Percentiles rank a stretch among this genome's conserved stretches.
Evolutionary conservation across 768 basidiomycete genomes (phyloP).

Genomic region (Tulasnella sp.): DNA sequence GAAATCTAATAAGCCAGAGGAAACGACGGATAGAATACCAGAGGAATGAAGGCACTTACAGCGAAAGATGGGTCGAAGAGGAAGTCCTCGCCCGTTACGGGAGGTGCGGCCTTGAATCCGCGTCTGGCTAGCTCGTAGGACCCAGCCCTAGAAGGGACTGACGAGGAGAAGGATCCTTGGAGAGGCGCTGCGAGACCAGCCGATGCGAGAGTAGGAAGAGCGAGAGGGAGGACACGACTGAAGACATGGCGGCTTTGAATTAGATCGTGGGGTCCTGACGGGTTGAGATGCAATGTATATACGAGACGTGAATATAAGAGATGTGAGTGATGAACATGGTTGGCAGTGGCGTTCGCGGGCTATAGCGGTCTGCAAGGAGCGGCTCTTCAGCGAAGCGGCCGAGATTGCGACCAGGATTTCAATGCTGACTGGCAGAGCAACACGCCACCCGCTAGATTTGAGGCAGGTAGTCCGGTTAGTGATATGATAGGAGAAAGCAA

Average conservation of each 20-base stretch:
- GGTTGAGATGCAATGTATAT: background rate
- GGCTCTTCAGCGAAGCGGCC: background rate
- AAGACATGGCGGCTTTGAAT: background rate
- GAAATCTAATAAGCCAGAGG: background rate
- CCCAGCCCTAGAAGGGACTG: background rate
- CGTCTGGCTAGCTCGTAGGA: background rate
- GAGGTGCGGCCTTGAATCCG: background rate
- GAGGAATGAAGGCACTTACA: background rate
- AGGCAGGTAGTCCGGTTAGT: too few relatives aligned
- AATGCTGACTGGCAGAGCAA: background rate
- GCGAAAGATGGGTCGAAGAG: conserved; percentile 17
- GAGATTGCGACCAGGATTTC: background rate
- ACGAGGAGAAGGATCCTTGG: background rate
- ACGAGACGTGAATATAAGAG: background rate
- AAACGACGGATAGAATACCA: background rate
- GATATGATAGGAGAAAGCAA: too few relatives aligned
- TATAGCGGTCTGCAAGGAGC: background rate
- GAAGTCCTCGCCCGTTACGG: background rate
- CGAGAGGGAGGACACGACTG: background rate
- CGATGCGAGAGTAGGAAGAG: background rate
- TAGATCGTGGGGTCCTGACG: background rate
- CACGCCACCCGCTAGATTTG: background rate
- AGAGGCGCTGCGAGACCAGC: background rate
- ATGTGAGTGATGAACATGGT: too few relatives aligned
- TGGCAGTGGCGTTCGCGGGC: background rate